A percentile compares a stretch with the other conserved stretches of the same genome.
These are phyloP conservation scores for Fomitopsis pulvina DNA, from an alignment of 768 basidiomycete species.

Conservation along the genomic window DNA sequence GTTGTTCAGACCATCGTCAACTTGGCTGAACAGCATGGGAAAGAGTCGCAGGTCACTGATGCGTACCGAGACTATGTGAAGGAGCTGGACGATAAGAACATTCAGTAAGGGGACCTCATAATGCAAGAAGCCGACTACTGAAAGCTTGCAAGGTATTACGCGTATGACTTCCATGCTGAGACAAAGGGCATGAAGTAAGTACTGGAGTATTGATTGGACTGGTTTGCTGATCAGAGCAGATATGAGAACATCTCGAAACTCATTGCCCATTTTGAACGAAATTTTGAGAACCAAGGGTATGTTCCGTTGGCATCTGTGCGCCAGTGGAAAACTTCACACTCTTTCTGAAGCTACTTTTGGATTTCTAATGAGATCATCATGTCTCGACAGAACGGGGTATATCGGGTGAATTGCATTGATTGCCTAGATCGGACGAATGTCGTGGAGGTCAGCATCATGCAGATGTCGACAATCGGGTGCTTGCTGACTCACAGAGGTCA, in stretches of 20 bases:
- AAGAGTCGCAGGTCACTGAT: conserved; percentile 72
- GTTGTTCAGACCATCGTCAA: conserved; percentile 68
- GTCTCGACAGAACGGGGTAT: conserved; percentile 80
- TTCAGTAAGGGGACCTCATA: conserved; percentile 40
- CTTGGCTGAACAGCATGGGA: conserved; percentile 86
- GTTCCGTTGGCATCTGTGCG: neutral
- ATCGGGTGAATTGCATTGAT: conserved; percentile 92
- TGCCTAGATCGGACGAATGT: conserved; percentile 95
- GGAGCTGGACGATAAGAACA: conserved; percentile 48
- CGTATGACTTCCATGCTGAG: conserved; percentile 92
- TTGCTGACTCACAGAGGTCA: conserved; percentile 4
- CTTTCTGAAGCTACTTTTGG: conserved; percentile 83
- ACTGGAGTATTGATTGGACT: conserved; percentile 7
- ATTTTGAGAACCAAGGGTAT: conserved; percentile 78
- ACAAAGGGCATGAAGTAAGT: conserved; percentile 90
- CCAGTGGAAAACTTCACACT: neutral
- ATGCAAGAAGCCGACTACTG: conserved; percentile 39
- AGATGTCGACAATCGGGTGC: neutral
- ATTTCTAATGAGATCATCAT: conserved; percentile 61
- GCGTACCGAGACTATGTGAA: conserved; percentile 69
- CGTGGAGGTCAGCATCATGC: conserved; percentile 54
- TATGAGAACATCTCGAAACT: conserved; percentile 89
- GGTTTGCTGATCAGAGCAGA: conserved; percentile 27
- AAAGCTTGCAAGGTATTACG: conserved; percentile 47
- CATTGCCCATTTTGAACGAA: conserved; percentile 59